Evolutionary conservation across 176 grass and related monocot genomes (phyloP), one percentile per base, ranked within the genome.

Genomic region (Juncus inflexus): DNA sequence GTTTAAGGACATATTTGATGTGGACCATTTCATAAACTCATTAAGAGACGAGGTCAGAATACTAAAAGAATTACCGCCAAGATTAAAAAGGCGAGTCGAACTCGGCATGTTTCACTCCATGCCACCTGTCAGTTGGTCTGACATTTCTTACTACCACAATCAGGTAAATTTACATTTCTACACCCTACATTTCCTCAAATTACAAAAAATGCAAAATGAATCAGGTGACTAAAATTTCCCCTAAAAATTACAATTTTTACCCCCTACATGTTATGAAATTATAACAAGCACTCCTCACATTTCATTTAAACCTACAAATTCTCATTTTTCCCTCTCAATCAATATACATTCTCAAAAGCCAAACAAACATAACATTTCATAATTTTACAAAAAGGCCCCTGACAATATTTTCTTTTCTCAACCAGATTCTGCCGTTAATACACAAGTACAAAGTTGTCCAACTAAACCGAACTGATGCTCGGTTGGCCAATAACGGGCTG

Each of bases 1-100:
- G 51, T 96, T 96, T 69, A 62, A 88, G 63, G 91, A 96, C 61
- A 91, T 96, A 88, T 96, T 96, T 78, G 87, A 96, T 67, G 79
- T 91, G 64, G 81, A 96, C 42, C 76, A 96, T 83, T 96, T 96
- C 74, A 91, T 96, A 74, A 64, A 79, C 62, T 96, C 91, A 58
- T 77, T 96, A 35, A 80, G 87, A 67, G 74, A 90, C 1, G 91
- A 96, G 81, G 87, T 96, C 37, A 76, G 84, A 54, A 89, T 96
- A 76, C 76, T 96, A 50, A 91, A 83, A 80, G 84, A 74, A 61
- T 77, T 96, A 38, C 87, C 91, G 43, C 87, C 91, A 45, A 80
- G 87, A 74, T 47, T 91, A 56, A 88, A 91, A 83, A 82, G 67
- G 74, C 90, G 87, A 72, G 82, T 81, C 62, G 77, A 91, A 42